A percentile compares a stretch with the other conserved stretches of the same genome.
Conservation (phyloP, 768 basidiomycete genomes). For the Russula abietina region DNA sequence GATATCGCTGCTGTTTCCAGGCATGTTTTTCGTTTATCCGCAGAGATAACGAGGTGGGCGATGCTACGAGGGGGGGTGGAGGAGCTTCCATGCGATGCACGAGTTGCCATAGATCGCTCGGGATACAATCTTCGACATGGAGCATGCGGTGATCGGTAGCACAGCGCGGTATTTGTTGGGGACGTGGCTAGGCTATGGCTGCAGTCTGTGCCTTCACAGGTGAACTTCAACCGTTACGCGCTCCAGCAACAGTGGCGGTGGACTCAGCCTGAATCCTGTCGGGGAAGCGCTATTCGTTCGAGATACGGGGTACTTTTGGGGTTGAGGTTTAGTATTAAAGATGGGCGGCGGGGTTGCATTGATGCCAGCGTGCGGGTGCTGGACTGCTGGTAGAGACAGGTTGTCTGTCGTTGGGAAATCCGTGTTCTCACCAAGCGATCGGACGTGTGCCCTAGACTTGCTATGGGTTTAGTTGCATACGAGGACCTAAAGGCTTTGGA, state of each 20-base stretch:
- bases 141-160: constrained; percentile 16
- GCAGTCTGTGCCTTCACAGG: not conserved
- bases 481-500: no score
- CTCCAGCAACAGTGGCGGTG: no score
- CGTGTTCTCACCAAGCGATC: not conserved
- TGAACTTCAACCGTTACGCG: not conserved
- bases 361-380: constrained; percentile 8
- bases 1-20: not conserved
- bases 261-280: not conserved
- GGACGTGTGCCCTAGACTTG: not conserved
- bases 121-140: constrained; percentile 18
- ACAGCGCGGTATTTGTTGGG: constrained; percentile 4
- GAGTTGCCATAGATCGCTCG: constrained; percentile 16
- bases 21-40: not conserved
- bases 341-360: not conserved
- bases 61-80: not conserved
- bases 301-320: constrained; percentile 1
- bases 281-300: not conserved
- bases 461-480: no score
- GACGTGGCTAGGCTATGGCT: not conserved
- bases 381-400: not conserved
- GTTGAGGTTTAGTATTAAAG: constrained; percentile 9
- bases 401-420: not conserved
- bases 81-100: constrained; percentile 15
- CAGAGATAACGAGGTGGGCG: not conserved